phyloP scores from a whole-genome alignment of 495 filamentous ascomycete species.

The Rusavskia elegans region DNA sequence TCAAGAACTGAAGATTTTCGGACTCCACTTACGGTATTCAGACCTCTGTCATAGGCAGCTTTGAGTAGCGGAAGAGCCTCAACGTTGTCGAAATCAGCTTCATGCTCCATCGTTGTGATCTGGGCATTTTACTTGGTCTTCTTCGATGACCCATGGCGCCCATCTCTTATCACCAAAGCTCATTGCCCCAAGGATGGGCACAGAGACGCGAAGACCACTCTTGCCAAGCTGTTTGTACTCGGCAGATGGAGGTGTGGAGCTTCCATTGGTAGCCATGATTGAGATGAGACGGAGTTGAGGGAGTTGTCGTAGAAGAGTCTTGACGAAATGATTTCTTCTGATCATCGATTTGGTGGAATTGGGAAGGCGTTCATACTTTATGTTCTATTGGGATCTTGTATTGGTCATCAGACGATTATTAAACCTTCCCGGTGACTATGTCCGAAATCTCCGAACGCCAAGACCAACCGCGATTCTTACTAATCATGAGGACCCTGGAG shows the following conservation, averaged over 20 bases:
- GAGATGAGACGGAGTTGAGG: not conserved
- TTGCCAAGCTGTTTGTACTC: conserved; percentile 24
- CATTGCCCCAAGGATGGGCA: conserved; percentile 33
- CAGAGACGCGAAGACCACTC: conserved; percentile 28
- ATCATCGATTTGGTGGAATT: not conserved
- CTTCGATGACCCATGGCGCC: conserved; percentile 27
- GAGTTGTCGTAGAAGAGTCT: not conserved
- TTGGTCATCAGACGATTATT: no score
- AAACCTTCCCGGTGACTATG: no score
- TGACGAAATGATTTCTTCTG: not conserved
- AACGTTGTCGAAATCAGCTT: not conserved
- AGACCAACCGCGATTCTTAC: no score
- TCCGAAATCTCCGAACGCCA: no score
- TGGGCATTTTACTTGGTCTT: conserved; percentile 19
- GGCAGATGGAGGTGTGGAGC: conserved; percentile 14
- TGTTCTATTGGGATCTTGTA: no score
- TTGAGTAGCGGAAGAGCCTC: conserved; percentile 20
- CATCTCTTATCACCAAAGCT: conserved; percentile 25
- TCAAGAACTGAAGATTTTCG: conserved; percentile 5
- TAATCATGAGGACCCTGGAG: no score
- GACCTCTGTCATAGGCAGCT: conserved; percentile 29
- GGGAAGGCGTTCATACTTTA: no score
- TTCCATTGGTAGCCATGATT: not conserved
- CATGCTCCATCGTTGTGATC: not conserved
- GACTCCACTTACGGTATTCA: conserved; percentile 15